Conservation (phyloP, 2,329 filamentous ascomycete species). For the Fusarium ramigenum region DNA sequence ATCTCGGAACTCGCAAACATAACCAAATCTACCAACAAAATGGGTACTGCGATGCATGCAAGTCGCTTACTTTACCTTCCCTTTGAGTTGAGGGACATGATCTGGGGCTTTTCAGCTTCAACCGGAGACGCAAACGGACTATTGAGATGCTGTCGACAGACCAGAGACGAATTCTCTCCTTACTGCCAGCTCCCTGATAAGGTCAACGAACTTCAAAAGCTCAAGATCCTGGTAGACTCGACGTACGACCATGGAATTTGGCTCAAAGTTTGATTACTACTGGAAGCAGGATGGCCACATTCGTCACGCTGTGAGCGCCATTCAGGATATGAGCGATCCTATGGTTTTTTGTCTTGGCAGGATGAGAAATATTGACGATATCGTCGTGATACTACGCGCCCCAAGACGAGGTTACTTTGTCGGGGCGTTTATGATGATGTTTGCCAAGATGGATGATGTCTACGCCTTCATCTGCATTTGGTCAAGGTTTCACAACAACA, state of each 20-base stretch:
- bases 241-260: constrained; percentile 4
- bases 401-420: constrained; percentile 19
- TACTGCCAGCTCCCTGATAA: not conserved
- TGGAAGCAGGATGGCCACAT: not conserved
- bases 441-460: constrained; percentile 16
- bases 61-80: not conserved
- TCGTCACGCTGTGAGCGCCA: not conserved
- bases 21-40: not conserved
- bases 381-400: not conserved
- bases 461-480: not conserved
- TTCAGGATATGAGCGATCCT: constrained; percentile 9
- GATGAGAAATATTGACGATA: not conserved
- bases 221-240: constrained; percentile 10
- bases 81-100: constrained; percentile 18
- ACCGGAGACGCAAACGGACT: not conserved
- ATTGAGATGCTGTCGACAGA: constrained; percentile 12
- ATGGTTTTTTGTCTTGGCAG: not conserved
- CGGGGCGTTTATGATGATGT: constrained; percentile 15
- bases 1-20: not conserved
- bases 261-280: constrained; percentile 17
- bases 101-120: not conserved
- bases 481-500: fast-evolving
- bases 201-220: not conserved
- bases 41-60: not conserved
- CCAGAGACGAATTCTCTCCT: not conserved